These are phyloP conservation scores for Berberis vulgaris DNA, from an alignment of 164 flowering plant species.

Conservation along the genomic window DNA sequence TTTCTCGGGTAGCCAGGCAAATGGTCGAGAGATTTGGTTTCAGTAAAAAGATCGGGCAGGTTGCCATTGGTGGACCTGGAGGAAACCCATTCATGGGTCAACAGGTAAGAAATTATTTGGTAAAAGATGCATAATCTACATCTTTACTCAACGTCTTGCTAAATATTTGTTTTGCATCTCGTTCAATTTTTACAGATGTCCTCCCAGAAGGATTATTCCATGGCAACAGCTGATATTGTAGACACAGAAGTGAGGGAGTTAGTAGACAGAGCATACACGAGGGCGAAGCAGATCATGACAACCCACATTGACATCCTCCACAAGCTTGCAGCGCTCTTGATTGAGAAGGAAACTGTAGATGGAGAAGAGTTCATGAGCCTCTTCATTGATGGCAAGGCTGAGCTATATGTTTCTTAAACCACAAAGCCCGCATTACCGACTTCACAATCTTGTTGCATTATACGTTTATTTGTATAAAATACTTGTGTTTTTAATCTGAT, in stretches of 20 bases:
- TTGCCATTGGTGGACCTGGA: slow-evolving; percentile 90
- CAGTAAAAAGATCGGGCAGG: slow-evolving; percentile 98
- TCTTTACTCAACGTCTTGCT: neutral
- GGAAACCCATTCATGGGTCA: slow-evolving; percentile 97
- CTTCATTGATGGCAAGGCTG: slow-evolving; percentile 93
- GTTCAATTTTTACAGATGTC: slow-evolving; percentile 60
- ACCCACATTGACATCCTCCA: slow-evolving; percentile 90
- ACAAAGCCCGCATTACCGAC: neutral
- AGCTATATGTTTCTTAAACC: slow-evolving; percentile 47
- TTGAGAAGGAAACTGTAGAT: slow-evolving; percentile 94
- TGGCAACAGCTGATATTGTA: slow-evolving; percentile 97
- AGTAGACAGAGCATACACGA: slow-evolving; percentile 71
- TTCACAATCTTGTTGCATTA: slow-evolving; percentile 6
- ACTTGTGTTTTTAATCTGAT: neutral
- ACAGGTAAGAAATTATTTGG: slow-evolving; percentile 37
- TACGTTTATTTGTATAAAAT: slow-evolving; percentile 10
- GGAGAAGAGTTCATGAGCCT: slow-evolving; percentile 99
- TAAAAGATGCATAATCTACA: neutral
- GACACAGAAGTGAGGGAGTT: slow-evolving; percentile 93
- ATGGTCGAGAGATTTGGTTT: slow-evolving; percentile 98
- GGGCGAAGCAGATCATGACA: slow-evolving; percentile 65
- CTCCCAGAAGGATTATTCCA: slow-evolving; percentile 87
- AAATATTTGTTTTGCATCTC: neutral
- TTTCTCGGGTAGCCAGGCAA: slow-evolving; percentile 89
- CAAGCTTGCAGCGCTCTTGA: slow-evolving; percentile 87